Evolutionary conservation across 805 yeast species (phyloP).

Genomic region (Candida nitratophila): DNA sequence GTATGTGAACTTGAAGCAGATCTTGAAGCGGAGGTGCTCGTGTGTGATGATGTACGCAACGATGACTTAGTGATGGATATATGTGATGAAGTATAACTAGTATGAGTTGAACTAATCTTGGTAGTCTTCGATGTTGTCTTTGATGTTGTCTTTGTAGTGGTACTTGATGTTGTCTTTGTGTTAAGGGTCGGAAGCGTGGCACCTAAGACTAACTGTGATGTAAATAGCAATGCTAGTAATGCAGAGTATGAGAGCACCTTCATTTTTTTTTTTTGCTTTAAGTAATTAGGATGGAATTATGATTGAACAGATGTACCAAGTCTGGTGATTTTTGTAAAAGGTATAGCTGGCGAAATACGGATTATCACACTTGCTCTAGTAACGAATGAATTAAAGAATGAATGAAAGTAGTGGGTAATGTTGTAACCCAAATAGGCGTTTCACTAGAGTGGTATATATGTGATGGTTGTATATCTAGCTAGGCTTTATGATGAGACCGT

Average conservation of each 20-base stretch:
- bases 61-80: background rate
- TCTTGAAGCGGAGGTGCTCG: background rate
- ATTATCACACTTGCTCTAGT: no score
- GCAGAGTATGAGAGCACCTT: background rate
- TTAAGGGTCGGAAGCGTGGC: background rate
- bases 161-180: background rate
- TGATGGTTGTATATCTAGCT: no score
- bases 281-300: no score
- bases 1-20: constrained; percentile 2
- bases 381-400: no score
- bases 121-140: background rate
- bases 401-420: no score
- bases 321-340: no score
- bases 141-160: background rate
- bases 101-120: background rate
- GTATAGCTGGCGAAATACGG: no score
- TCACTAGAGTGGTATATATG: no score
- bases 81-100: background rate
- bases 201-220: background rate
- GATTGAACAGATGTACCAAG: no score
- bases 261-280: background rate
- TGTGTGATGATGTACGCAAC: no score
- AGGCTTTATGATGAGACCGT: no score
- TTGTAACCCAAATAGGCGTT: no score
- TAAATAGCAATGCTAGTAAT: background rate